Evolutionary conservation across 495 filamentous ascomycete species (phyloP).

Genomic region (Hyaloscypha bicolor): DNA sequence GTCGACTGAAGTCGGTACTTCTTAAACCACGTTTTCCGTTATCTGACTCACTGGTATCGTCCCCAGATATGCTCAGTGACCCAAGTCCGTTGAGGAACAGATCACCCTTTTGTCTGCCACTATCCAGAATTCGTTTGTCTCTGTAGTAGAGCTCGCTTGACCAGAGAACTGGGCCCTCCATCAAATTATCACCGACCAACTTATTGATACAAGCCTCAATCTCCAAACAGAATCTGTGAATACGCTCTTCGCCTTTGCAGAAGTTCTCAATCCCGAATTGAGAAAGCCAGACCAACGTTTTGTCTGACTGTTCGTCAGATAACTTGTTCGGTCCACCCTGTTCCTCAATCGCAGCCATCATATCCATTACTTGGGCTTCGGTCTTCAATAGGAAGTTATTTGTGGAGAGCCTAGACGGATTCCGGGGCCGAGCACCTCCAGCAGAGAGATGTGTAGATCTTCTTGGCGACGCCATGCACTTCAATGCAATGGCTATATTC

Average conservation of each 20-base stretch:
- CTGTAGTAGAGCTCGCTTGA: slow-evolving; percentile 85
- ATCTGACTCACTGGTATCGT: slow-evolving; percentile 40
- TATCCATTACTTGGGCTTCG: slow-evolving; percentile 83
- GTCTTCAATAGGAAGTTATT: slow-evolving; percentile 77
- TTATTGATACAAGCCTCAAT: slow-evolving; percentile 85
- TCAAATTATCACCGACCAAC: slow-evolving; percentile 81
- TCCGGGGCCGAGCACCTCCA: slow-evolving; percentile 35
- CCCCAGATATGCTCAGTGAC: slow-evolving; percentile 50
- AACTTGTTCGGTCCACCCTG: slow-evolving; percentile 93
- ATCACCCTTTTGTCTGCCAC: slow-evolving; percentile 58
- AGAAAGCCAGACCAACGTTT: slow-evolving; percentile 82
- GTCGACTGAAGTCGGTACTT: slow-evolving; percentile 45
- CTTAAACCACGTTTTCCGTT: slow-evolving; percentile 37
- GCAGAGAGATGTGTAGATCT: slow-evolving; percentile 42
- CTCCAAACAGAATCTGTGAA: slow-evolving; percentile 92
- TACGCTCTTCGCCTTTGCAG: slow-evolving; percentile 92
- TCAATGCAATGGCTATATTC: slow-evolving; percentile 83
- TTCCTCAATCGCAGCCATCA: slow-evolving; percentile 79
- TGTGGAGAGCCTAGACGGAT: slow-evolving; percentile 54
- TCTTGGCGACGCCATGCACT: slow-evolving; percentile 79
- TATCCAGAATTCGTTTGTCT: slow-evolving; percentile 77
- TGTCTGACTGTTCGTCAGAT: slow-evolving; percentile 91
- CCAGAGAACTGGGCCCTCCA: slow-evolving; percentile 89
- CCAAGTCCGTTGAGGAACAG: slow-evolving; percentile 51
- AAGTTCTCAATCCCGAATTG: slow-evolving; percentile 87